Percentiles rank a stretch among this genome's conserved stretches.
phyloP scores from a whole-genome alignment of 2,329 filamentous ascomycete species.

The Capronia coronata region DNA sequence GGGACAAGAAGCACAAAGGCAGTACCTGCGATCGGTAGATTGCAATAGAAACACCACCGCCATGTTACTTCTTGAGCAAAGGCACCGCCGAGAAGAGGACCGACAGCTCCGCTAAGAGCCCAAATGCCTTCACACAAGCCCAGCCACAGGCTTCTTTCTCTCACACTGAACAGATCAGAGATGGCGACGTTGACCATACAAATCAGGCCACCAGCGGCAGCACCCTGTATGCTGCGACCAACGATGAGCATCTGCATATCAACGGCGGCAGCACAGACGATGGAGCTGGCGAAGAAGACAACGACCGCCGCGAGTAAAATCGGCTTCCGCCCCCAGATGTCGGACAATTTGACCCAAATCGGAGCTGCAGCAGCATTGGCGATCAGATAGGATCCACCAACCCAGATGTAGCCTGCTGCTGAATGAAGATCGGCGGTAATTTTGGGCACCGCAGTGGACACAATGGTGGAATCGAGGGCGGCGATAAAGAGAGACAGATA shows the following conservation, averaged over 20 bases:
- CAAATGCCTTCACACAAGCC: slow-evolving; percentile 50
- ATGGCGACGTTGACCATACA: slow-evolving; percentile 50
- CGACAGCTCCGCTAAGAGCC: slow-evolving; percentile 49
- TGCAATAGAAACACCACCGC: slow-evolving; percentile 54
- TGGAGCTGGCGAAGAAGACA: slow-evolving; percentile 46
- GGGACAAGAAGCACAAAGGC: slow-evolving; percentile 47
- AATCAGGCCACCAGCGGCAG: slow-evolving; percentile 49
- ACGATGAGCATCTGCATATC: slow-evolving; percentile 49
- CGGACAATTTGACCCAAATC: slow-evolving; percentile 60
- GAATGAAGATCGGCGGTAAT: slow-evolving; percentile 49
- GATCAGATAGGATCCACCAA: slow-evolving; percentile 66
- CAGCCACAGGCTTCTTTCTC: slow-evolving; percentile 45
- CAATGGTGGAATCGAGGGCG: slow-evolving; percentile 32
- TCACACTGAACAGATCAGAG: slow-evolving; percentile 50
- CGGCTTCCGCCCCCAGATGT: slow-evolving; percentile 54
- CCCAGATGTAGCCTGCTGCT: slow-evolving; percentile 68
- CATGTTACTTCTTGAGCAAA: slow-evolving; percentile 42
- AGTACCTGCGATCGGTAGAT: slow-evolving; percentile 46
- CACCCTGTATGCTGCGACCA: slow-evolving; percentile 49
- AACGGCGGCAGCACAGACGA: slow-evolving; percentile 45
- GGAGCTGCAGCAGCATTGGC: slow-evolving; percentile 61
- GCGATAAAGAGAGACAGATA: slow-evolving; percentile 30
- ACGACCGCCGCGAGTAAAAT: slow-evolving; percentile 46
- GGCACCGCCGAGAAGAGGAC: slow-evolving; percentile 49
- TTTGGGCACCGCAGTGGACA: slow-evolving; percentile 33